Evolutionary conservation across 1,139 yeast genomes (phyloP), one percentile per base, ranked within the genome.

Genomic region (Geotrichum histeridarum): DNA sequence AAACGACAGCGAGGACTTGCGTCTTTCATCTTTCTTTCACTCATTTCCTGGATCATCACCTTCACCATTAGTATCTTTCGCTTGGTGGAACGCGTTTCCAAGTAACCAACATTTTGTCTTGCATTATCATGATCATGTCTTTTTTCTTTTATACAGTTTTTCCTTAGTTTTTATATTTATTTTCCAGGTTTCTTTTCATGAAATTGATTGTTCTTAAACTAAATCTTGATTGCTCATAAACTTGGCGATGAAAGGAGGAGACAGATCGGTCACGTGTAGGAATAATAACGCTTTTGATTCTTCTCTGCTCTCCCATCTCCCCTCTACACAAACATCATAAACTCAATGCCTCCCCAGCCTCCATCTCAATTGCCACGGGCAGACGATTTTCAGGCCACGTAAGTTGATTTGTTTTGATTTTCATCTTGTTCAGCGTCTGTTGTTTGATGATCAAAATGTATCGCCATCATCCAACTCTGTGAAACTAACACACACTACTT

Each of bases 41-140:
- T 91, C 61, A 77, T 82, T 41, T 77, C 85, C 65, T 91, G 98
- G 97, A 89, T 93, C 42, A 70, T 84, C 37, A 86, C 96, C 0
- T 91, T 91, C 63, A 80, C 93, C 11, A 81, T 91, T 53, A 86
- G 95, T 68, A 83, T 90, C 14, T 75, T 87, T 59, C 76, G 98
- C 60, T 88, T 91, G 50, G 93, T 91, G 5, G 93, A 86, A 63
- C 78, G 84, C 55, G 94, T 86, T 8, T 48, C 57, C 4, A 44
- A 31, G 47, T 42, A 48, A 22, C 2, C 14, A 33, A 12, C 37
- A 33, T n/a, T 33, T 12, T 22, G 27, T 22, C 37, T 33, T n/a
- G 27, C 17, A 48, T 35, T 52, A 8, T 37, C 17, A 32, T 32
- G 47, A 27, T 35, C 31, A 33, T 48, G 17, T 17, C 32, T 8